phyloP scores from a whole-genome alignment of 306 rosid genomes.

The Pterocarpus macrocarpus region DNA sequence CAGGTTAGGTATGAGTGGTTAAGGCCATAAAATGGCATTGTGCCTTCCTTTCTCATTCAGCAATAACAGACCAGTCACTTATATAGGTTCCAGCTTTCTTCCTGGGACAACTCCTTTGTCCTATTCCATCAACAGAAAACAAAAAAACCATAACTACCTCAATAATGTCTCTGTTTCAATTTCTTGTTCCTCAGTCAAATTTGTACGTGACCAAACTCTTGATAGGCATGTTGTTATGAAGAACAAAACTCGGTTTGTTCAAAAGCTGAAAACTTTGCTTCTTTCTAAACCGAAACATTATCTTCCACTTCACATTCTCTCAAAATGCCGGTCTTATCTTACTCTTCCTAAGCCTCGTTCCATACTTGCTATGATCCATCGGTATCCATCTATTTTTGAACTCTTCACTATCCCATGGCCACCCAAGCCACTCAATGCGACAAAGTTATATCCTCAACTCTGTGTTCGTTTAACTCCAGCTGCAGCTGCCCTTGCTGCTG shows the following conservation, averaged over 20 bases:
- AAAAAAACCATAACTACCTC: slow-evolving; percentile 22
- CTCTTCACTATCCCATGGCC: slow-evolving; percentile 72
- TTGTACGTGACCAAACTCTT: slow-evolving; percentile 72
- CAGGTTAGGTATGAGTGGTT: slow-evolving; percentile 45
- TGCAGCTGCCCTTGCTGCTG: slow-evolving; percentile 80
- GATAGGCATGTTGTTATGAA: slow-evolving; percentile 79
- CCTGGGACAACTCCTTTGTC: slow-evolving; percentile 43
- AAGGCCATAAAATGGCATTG: slow-evolving; percentile 52
- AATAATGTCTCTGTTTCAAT: slow-evolving; percentile 45
- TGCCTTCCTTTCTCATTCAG: slow-evolving; percentile 55
- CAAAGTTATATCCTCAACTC: slow-evolving; percentile 73
- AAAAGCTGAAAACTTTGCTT: slow-evolving; percentile 78
- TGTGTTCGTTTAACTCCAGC: slow-evolving; percentile 93
- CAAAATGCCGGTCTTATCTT: slow-evolving; percentile 84
- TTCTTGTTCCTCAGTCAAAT: slow-evolving; percentile 71
- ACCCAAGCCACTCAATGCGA: slow-evolving; percentile 77
- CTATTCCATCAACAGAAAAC: slow-evolving; percentile 45
- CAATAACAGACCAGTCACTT: slow-evolving; percentile 46
- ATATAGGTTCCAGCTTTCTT: slow-evolving; percentile 56
- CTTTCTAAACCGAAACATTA: slow-evolving; percentile 90
- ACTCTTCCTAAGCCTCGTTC: slow-evolving; percentile 72
- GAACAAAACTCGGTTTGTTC: slow-evolving; percentile 80
- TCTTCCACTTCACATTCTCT: slow-evolving; percentile 75
- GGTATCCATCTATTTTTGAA: slow-evolving; percentile 87
- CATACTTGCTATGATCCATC: slow-evolving; percentile 75